These are phyloP conservation scores for Fusarium devonianum DNA, from an alignment of 2,329 filamentous ascomycete species.

Conservation along the genomic window DNA sequence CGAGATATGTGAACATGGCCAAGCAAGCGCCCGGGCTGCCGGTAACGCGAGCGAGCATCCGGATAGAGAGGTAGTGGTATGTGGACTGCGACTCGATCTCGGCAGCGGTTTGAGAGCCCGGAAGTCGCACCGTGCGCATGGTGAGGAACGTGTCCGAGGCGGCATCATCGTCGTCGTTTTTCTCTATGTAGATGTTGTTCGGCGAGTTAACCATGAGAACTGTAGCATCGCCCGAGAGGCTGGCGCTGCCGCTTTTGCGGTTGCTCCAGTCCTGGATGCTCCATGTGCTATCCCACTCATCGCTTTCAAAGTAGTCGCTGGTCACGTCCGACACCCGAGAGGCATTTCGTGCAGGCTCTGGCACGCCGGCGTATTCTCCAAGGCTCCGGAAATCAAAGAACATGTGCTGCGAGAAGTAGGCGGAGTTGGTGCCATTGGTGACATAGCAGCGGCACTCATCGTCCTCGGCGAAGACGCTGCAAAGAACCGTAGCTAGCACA, in stretches of 20 bases:
- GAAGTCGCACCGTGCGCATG: conserved; percentile 55
- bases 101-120: conserved; percentile 55
- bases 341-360: conserved; percentile 43
- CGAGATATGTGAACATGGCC: conserved; percentile 61
- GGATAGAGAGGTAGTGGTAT: conserved; percentile 48
- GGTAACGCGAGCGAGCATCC: conserved; percentile 59
- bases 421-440: conserved; percentile 53
- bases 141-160: conserved; percentile 53
- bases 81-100: conserved; percentile 53
- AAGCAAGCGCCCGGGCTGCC: conserved; percentile 58
- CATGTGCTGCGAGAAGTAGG: conserved; percentile 54
- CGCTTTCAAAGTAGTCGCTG: conserved; percentile 50
- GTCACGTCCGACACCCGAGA: conserved; percentile 41
- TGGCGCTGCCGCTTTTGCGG: conserved; percentile 43
- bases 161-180: conserved; percentile 47
- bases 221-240: conserved; percentile 39
- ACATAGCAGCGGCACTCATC: conserved; percentile 56
- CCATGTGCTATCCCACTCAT: conserved; percentile 50
- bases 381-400: conserved; percentile 61
- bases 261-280: conserved; percentile 53
- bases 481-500: conserved; percentile 2
- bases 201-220: conserved; percentile 52
- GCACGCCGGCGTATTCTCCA: conserved; percentile 48
- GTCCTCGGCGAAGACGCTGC: conserved; percentile 37
- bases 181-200: conserved; percentile 57